Base-by-base conservation (phyloP, 495 filamentous ascomycete species). In the Podospora pseudopauciseta region DNA sequence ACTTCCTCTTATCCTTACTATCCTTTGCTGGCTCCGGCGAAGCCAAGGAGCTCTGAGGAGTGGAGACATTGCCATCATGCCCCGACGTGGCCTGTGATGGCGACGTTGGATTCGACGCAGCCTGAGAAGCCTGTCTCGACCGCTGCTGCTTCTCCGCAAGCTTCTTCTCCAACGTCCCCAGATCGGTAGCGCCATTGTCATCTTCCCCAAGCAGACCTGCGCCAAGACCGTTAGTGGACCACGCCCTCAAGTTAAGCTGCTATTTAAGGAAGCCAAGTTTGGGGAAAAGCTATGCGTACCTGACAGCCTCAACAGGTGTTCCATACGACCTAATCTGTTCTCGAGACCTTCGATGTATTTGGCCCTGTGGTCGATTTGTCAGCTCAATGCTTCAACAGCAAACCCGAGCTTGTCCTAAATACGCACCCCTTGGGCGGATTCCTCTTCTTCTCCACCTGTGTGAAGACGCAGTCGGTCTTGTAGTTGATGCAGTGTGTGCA, bases 271-370 rank as follows among this genome's bases (percentile, higher is more conserved):
- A 23, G 54, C 20, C 15, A 28, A 55, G 34, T 11, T 9, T 11
- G 34, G 44, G 32, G 55, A 20, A 20, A 58, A 34, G 20, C n/a
- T 16, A 16, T 30, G 23, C 70, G 49, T 80, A 75, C 95, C 95
- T 44, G 92, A 96, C 54, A 98, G 82, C 72, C 90, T 88, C 67
- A 99, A 81, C 63, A 99, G 77, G 34, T 89, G 91, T 80, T 99
- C 95, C 94, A 99, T 97, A 67, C 95, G 86, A 15, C 90, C 92
- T 26, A 99, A 81, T 30, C 95, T 88, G 75, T 99, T 99, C 81
- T 99, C 95, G 49, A 99, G 82, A 3, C 93, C 94, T 78, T 99
- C 95, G 73, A 98, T 98, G 78, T 99, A 99, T 79, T 99, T 99
- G 63, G 95, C 95, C 67, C 91, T 93, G 68, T 66, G 60, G 30